These are phyloP conservation scores for Tephrocybe sp. DNA, from an alignment of 768 basidiomycete genomes.

Conservation along the genomic window DNA sequence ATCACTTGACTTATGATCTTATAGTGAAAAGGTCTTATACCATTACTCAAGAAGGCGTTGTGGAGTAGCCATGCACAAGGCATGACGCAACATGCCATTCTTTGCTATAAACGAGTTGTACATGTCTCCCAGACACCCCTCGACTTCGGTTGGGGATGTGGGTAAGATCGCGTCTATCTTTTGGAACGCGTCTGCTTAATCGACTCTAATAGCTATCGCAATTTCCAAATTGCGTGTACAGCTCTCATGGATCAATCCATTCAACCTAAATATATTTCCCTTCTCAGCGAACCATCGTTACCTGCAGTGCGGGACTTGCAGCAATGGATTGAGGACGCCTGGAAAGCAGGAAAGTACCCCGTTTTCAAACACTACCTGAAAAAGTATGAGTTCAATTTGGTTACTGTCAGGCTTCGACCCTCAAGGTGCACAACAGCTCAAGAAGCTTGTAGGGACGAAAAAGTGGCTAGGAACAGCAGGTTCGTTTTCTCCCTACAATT, in stretches of 20 bases:
- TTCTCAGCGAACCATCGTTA: conserved; percentile 52
- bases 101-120: conserved; percentile 63
- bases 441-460: conserved; percentile 49
- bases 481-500: conserved; percentile 22
- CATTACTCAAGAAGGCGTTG: conserved; percentile 56
- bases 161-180: conserved; percentile 32
- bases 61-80: conserved; percentile 49
- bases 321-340: conserved; percentile 77
- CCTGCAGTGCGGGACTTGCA: conserved; percentile 79
- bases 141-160: conserved; percentile 74
- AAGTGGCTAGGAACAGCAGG: conserved; percentile 86
- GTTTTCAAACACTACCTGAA: not conserved
- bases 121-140: conserved; percentile 57
- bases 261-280: conserved; percentile 60
- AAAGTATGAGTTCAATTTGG: not conserved
- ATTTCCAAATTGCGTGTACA: conserved; percentile 77
- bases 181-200: not conserved
- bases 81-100: conserved; percentile 48
- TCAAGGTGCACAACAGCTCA: conserved; percentile 62
- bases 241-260: conserved; percentile 63
- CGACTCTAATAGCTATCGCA: conserved; percentile 59
- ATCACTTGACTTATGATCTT: not conserved
- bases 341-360: conserved; percentile 53
- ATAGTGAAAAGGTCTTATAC: conserved; percentile 53
- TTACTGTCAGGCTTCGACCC: conserved; percentile 59